phyloP scores from a whole-genome alignment of 1,284 basidiomycete species.

The Puccinia brachypodii region DNA sequence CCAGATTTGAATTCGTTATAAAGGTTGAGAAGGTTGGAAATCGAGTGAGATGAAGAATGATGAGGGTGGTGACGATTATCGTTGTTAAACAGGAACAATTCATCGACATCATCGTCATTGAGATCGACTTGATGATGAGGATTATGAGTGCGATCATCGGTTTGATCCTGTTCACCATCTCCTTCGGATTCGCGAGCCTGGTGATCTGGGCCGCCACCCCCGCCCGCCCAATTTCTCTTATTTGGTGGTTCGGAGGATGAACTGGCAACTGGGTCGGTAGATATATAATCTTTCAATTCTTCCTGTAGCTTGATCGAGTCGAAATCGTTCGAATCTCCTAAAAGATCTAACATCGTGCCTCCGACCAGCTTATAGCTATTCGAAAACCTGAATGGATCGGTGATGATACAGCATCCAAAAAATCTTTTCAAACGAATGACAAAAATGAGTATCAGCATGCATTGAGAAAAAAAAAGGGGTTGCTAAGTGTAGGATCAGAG shows the following conservation, averaged over 20 bases:
- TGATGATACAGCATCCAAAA: constrained; percentile 44
- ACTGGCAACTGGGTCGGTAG: neutral
- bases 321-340: constrained; percentile 34
- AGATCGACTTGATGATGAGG: neutral
- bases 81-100: constrained; percentile 20
- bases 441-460: neutral
- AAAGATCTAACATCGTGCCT: constrained; percentile 13
- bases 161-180: neutral
- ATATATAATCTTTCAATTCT: constrained; percentile 37
- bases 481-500: too few species aligned
- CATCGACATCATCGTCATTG: constrained; percentile 39
- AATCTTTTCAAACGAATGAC: neutral
- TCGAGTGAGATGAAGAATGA: constrained; percentile 45
- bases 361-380: constrained; percentile 37
- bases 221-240: constrained; percentile 50
- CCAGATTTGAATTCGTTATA: constrained; percentile 85
- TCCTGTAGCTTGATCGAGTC: constrained; percentile 37
- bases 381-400: constrained; percentile 40
- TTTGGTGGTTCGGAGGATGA: constrained; percentile 50
- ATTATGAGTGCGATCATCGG: neutral
- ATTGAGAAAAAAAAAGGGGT: constrained; percentile 81
- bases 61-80: constrained; percentile 6
- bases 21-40: constrained; percentile 68
- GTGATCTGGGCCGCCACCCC: constrained; percentile 49
- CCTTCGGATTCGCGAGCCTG: neutral